Percentiles rank a stretch among this genome's conserved stretches.
phyloP scores from a whole-genome alignment of 371 early-diverging fungal species.

The Conidiobolus incongruus region DNA sequence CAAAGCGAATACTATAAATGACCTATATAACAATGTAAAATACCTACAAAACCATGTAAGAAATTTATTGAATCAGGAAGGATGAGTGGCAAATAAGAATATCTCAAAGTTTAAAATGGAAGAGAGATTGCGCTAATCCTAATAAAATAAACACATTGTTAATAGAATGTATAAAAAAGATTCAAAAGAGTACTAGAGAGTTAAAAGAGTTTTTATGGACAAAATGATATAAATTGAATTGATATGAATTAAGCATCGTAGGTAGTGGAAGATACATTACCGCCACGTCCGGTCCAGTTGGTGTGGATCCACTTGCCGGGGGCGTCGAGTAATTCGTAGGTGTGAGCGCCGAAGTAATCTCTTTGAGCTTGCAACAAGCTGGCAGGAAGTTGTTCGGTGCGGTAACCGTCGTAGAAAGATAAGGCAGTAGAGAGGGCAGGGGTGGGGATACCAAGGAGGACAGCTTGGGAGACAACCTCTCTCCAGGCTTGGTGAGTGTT shows the following conservation, averaged over 20 bases:
- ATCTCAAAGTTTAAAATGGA: too few species aligned
- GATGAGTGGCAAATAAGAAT: too few species aligned
- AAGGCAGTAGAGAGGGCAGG: slow-evolving; percentile 85
- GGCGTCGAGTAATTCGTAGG: slow-evolving; percentile 60
- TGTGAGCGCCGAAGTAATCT: slow-evolving; percentile 98
- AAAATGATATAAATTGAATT: too few species aligned
- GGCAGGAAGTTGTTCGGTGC: slow-evolving; percentile 72
- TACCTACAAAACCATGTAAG: too few species aligned
- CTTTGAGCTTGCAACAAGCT: slow-evolving; percentile 94
- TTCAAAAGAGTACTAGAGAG: too few species aligned
- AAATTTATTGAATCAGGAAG: too few species aligned
- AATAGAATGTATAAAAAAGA: too few species aligned
- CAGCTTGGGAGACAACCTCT: slow-evolving; percentile 61
- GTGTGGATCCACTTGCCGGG: slow-evolving; percentile 73
- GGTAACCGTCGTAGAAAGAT: slow-evolving; percentile 92
- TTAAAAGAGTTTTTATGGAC: too few species aligned
- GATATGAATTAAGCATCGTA: slow-evolving; percentile 37
- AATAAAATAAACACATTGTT: too few species aligned
- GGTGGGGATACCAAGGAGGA: slow-evolving; percentile 70
- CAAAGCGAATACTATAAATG: too few species aligned
- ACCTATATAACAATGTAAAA: too few species aligned
- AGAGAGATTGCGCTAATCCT: too few species aligned
- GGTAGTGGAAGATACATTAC: slow-evolving; percentile 41
- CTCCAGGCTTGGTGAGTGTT: slow-evolving; percentile 75
- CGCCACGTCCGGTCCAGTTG: slow-evolving; percentile 90